Conservation (phyloP, 805 yeast genomes). For the Starmerella riodocensis region DNA sequence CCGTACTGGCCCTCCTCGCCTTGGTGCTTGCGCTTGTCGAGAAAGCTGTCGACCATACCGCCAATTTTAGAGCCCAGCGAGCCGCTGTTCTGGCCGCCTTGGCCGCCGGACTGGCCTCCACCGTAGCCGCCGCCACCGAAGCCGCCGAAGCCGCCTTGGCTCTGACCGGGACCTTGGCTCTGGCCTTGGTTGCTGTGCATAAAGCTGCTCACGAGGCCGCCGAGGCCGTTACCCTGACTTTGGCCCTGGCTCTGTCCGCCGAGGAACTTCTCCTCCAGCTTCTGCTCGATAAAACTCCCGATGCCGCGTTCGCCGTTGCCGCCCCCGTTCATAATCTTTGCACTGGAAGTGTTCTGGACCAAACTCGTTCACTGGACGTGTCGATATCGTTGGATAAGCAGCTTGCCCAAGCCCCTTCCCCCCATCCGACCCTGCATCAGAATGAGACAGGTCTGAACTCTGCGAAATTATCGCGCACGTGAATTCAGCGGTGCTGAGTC, state of each 20-base stretch:
- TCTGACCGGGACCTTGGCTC: slow-evolving; percentile 4
- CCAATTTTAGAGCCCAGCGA: slow-evolving; percentile 4
- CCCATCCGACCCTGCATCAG: too few relatives aligned
- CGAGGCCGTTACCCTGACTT: slow-evolving; percentile 4
- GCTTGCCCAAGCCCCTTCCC: too few relatives aligned
- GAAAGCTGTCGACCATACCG: slow-evolving; percentile 10
- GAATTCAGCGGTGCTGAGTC: too few relatives aligned
- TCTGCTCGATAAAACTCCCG: slow-evolving; percentile 6
- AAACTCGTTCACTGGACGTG: too few relatives aligned
- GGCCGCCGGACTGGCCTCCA: slow-evolving; percentile 2
- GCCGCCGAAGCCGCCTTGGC: slow-evolving; percentile 6
- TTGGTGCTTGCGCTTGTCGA: slow-evolving; percentile 7
- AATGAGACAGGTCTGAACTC: too few relatives aligned
- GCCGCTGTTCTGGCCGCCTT: slow-evolving; percentile 2
- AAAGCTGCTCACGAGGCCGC: slow-evolving; percentile 7
- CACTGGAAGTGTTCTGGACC: too few relatives aligned
- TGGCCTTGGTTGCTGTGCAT: slow-evolving; percentile 3
- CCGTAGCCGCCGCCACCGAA: slow-evolving; percentile 2
- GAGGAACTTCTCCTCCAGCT: slow-evolving; percentile 9
- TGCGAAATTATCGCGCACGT: too few relatives aligned
- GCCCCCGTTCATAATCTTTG: not conserved
- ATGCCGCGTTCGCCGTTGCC: slow-evolving; percentile 11
- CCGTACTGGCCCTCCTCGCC: slow-evolving; percentile 5
- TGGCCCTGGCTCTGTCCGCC: slow-evolving; percentile 9
- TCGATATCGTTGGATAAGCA: too few relatives aligned